Base-by-base conservation (phyloP, 2,329 filamentous ascomycete genomes). In the Parastagonospora nodorum region DNA sequence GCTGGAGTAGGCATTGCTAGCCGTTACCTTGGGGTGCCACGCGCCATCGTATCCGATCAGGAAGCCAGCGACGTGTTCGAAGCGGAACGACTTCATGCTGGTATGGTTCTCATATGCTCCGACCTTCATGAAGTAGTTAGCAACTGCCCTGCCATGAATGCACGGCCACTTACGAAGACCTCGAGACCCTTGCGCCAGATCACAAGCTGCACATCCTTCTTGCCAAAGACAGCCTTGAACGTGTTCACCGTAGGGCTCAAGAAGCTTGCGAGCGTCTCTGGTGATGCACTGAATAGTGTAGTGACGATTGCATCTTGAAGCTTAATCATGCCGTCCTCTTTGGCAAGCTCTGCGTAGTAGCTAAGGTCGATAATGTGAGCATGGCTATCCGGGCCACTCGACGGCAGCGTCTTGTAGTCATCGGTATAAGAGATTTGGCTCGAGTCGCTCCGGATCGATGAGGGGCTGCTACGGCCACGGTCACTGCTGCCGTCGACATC, bases 161-260 rank as follows among this genome's bases (percentile, higher is more conserved):
- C 7, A 27, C 1, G 11, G 24, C 16, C 8, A 54, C 57, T 37
- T 44, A 58, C 60, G 4, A 65, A 51, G 37, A 58, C 58, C 8
- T 63, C 58, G 1, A 51, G 15, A 1, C 62, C 60, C 12, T 61
- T 63, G 11, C 58, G 55, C 58, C 62, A 63, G 8, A 65, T 40
- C 2, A 65, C 56, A 0, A 64, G 45, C 16, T 57, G 60, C 1
- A 50, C 47, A 19, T 54, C 45, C 15, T 41, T 43, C 24, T 54
- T 57, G 2, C 58, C 47, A 32, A 62, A 55, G 0, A 60, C 8
- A 3, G 48, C 54, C 32, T 65, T 63, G 52, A 64, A 60, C 1
- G 27, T 48, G 35, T 53, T 28, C 1, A 56, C 33, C 0, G 45
- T 58, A 0, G 62, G 57, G 12, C 27, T 53, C 8, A 64, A 35